A percentile compares a stretch with the other conserved stretches of the same genome.
These are phyloP conservation scores for Pseudohalonectria lignicola DNA, from an alignment of 2,329 filamentous ascomycete genomes.

Conservation along the genomic window DNA sequence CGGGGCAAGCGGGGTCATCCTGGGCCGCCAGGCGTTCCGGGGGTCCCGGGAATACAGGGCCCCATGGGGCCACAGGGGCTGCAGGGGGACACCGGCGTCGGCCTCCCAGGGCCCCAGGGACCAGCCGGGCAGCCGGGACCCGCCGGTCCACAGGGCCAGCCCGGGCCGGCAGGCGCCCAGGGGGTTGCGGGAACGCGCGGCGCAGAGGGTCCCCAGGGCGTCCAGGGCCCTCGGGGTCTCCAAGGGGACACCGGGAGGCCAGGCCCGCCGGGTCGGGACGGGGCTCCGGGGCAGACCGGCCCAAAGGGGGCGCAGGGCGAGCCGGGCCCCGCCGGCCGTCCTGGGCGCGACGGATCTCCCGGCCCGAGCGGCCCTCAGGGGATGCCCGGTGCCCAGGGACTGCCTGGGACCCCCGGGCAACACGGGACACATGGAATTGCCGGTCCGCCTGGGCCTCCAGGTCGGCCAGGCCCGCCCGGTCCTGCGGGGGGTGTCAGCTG, in stretches of 20 bases:
- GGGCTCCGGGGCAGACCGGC: neutral
- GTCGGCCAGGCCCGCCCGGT: too few relatives aligned
- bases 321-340: neutral
- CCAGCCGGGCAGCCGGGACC: neutral
- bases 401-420: neutral
- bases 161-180: neutral
- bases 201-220: neutral
- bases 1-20: neutral
- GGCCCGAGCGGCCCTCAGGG: neutral
- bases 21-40: neutral
- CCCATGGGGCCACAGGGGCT: neutral
- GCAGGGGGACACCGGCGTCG: neutral
- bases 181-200: neutral
- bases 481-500: too few relatives aligned
- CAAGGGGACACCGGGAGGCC: neutral
- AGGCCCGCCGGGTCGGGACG: neutral
- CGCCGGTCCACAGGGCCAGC: neutral
- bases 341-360: neutral
- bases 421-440: neutral
- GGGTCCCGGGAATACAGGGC: neutral
- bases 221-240: neutral
- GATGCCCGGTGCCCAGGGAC: neutral
- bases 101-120: neutral
- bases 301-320: neutral
- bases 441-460: neutral